These are phyloP conservation scores for Solanum tarapatanum DNA, from an alignment of 257 asterid genomes.

Conservation along the genomic window DNA sequence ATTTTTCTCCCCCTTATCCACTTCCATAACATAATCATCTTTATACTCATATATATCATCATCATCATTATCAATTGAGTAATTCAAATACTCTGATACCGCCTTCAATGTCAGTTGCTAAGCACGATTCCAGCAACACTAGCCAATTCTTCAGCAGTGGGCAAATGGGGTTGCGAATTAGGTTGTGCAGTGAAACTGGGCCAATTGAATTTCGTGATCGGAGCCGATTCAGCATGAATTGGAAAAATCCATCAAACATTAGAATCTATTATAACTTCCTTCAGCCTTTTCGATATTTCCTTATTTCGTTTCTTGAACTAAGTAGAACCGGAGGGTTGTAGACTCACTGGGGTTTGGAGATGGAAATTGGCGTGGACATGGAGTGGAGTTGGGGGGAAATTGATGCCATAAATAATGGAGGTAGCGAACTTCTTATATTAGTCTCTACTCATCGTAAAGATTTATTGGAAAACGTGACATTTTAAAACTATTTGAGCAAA, in stretches of 20 bases:
- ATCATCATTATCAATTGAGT: background rate
- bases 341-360: background rate
- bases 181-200: background rate
- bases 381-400: background rate
- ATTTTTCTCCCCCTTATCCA: background rate
- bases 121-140: background rate
- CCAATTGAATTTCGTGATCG: background rate
- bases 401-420: background rate
- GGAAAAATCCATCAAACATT: background rate
- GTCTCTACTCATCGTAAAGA: background rate
- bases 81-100: background rate
- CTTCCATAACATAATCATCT: background rate
- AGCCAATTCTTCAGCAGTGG: background rate
- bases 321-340: background rate
- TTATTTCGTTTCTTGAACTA: background rate
- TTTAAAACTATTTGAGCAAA: background rate
- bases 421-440: background rate
- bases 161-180: background rate
- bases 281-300: background rate
- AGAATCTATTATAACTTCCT: background rate
- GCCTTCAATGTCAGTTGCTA: background rate
- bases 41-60: background rate
- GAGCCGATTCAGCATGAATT: no score
- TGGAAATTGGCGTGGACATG: background rate
- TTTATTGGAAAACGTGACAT: background rate